These are phyloP conservation scores for Sextonia rubra DNA, from an alignment of 164 flowering plant species.

Conservation along the genomic window DNA sequence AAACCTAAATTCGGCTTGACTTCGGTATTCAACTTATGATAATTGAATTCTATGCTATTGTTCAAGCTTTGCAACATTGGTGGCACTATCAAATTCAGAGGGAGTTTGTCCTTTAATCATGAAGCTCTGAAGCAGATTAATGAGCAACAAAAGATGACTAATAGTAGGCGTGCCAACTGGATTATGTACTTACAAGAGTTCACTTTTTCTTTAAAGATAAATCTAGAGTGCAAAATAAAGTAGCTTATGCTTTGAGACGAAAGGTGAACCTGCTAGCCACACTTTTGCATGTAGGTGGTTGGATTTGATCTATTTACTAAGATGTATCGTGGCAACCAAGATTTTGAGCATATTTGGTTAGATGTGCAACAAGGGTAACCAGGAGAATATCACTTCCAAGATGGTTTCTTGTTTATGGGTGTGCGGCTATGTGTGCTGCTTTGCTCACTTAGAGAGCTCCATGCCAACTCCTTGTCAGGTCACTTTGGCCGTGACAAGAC, in stretches of 20 bases:
- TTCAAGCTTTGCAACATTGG: no score
- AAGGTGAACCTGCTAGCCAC: not conserved
- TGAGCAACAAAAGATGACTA: not conserved
- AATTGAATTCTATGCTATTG: constrained; percentile 3
- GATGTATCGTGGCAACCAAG: not conserved
- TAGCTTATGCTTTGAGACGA: not conserved
- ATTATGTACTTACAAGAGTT: not conserved
- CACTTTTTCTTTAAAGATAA: not conserved
- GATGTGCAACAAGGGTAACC: no score
- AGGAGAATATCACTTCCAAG: not conserved
- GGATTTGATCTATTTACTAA: not conserved
- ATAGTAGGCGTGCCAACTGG: not conserved
- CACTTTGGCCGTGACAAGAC: constrained; percentile 2
- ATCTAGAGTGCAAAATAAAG: not conserved
- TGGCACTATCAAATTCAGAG: not conserved
- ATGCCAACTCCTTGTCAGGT: not conserved
- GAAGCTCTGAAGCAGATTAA: not conserved
- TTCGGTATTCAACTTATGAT: constrained; percentile 4
- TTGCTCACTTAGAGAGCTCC: not conserved
- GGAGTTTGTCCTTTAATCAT: constrained; percentile 4
- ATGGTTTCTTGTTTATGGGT: no score
- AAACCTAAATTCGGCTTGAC: not conserved
- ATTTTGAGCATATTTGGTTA: not conserved
- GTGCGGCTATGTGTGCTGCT: no score
- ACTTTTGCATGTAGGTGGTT: not conserved